Conservation (phyloP, 176 grass and related monocot genomes). For the Poa pratensis region DNA sequence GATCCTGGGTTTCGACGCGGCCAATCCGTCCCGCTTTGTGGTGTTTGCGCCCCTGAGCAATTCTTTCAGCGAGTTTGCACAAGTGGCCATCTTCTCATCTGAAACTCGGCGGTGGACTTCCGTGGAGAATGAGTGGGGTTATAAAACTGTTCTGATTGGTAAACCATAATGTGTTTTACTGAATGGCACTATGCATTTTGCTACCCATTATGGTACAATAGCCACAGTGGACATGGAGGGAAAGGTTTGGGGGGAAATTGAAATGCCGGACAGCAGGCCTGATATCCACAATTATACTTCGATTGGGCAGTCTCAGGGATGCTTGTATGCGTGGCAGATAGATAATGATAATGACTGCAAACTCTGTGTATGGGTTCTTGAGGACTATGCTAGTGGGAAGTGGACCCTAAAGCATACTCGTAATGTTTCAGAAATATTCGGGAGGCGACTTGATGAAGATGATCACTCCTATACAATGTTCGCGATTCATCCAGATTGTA, state of each 20-base stretch:
- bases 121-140: background rate
- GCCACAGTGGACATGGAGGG: constrained; percentile 5
- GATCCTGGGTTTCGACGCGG: background rate
- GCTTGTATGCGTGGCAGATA: constrained; percentile 11
- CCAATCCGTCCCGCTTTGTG: background rate
- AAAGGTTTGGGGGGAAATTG: constrained; percentile 7
- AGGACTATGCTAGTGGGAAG: background rate
- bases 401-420: background rate
- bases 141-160: background rate
- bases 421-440: background rate
- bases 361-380: background rate
- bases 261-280: background rate
- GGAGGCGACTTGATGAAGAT: background rate
- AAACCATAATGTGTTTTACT: background rate
- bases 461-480: background rate
- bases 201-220: background rate
- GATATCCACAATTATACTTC: background rate
- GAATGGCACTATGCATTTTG: background rate
- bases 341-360: background rate
- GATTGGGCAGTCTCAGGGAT: constrained; percentile 9
- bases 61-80: background rate
- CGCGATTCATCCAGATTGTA: constrained; percentile 21
- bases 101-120: constrained; percentile 10
- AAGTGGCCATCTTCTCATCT: background rate
- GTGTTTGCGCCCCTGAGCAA: background rate